phyloP scores from a whole-genome alignment of 176 grass and related monocot species.

The Dendrocalamus sinicus region DNA sequence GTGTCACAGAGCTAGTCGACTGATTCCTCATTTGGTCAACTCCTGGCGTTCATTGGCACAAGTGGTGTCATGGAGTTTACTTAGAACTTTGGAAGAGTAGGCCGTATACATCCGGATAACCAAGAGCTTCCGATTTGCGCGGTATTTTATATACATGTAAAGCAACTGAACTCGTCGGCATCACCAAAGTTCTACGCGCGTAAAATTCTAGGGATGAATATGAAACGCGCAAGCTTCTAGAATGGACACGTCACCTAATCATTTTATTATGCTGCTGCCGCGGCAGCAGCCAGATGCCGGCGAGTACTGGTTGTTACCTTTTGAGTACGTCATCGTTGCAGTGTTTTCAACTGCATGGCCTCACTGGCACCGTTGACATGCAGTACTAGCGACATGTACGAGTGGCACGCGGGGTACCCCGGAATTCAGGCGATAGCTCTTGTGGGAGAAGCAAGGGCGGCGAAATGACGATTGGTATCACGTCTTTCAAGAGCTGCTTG shows the following conservation, averaged over 20 bases:
- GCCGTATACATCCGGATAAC: background rate
- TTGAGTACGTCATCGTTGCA: background rate
- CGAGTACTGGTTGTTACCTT: background rate
- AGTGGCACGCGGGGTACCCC: background rate
- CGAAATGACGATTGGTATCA: background rate
- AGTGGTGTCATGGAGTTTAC: background rate
- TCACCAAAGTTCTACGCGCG: background rate
- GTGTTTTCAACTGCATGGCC: background rate
- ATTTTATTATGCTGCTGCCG: background rate
- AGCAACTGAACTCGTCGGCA: background rate
- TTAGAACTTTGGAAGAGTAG: background rate
- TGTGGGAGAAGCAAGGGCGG: background rate
- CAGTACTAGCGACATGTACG: background rate
- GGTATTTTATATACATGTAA: background rate
- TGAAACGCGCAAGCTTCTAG: conserved; percentile 1
- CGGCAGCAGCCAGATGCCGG: background rate
- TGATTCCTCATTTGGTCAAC: background rate
- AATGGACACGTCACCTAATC: background rate
- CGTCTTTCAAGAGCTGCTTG: background rate
- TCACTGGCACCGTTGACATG: background rate
- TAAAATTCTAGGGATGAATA: background rate
- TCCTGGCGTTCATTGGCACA: background rate
- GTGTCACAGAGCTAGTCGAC: background rate
- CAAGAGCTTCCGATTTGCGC: background rate
- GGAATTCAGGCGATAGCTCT: background rate